These are phyloP conservation scores for Polygonum aviculare DNA, from an alignment of 148 eudicot species.

Conservation along the genomic window DNA sequence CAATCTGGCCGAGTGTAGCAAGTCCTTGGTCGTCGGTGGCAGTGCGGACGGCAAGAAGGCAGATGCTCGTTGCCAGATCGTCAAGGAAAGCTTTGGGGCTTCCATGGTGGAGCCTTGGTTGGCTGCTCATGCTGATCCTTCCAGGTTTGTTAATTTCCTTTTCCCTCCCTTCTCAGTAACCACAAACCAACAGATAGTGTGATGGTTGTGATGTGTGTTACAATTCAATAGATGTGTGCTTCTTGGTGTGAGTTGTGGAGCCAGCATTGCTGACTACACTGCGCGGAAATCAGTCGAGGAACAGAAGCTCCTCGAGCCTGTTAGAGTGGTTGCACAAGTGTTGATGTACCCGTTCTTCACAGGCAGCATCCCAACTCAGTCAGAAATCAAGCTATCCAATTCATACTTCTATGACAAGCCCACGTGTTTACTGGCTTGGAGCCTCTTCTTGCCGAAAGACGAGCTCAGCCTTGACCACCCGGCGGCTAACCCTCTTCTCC, in stretches of 20 bases:
- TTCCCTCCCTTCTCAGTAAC: too few species aligned
- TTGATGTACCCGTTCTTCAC: constrained; percentile 92
- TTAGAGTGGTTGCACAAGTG: constrained; percentile 85
- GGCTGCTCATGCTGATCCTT: constrained; percentile 90
- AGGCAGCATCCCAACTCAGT: constrained; percentile 77
- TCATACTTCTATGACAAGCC: constrained; percentile 90
- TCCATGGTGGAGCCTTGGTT: constrained; percentile 96
- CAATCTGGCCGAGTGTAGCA: constrained; percentile 84
- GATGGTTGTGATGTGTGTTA: background rate
- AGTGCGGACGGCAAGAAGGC: constrained; percentile 53
- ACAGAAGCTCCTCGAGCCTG: constrained; percentile 64
- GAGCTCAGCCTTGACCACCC: constrained; percentile 88
- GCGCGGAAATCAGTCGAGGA: constrained; percentile 70
- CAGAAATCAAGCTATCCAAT: constrained; percentile 79
- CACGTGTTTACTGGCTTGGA: constrained; percentile 86
- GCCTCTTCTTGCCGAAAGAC: constrained; percentile 68
- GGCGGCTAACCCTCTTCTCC: constrained; percentile 76
- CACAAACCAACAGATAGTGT: too few species aligned
- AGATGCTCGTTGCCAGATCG: constrained; percentile 45
- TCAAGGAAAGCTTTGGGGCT: constrained; percentile 75
- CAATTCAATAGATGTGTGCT: constrained; percentile 62
- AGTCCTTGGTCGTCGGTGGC: constrained; percentile 31
- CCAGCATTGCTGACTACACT: constrained; percentile 82
- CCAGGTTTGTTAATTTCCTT: constrained; percentile 49
- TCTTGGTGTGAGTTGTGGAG: constrained; percentile 89